Base-by-base conservation (phyloP, 768 basidiomycete genomes). In the Suillus sp. region DNA sequence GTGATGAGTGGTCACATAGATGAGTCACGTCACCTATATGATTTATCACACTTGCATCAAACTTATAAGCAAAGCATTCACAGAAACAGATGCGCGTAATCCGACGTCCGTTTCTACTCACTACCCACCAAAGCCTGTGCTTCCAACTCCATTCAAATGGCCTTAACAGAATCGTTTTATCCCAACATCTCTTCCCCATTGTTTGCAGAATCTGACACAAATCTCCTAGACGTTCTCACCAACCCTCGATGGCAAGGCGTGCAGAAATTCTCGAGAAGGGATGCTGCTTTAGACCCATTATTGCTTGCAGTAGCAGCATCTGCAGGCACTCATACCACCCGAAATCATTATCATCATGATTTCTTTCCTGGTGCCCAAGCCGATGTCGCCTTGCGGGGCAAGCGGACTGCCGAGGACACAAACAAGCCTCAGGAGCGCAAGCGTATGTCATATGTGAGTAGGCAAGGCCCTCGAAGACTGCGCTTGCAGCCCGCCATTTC, bases 341-440 rank as follows among this genome's bases (percentile, higher is more conserved):
- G 92, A 51, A 92, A 95, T 69, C 94, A 96, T 73, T 92, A 91
- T 70, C 84, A 88, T 56, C 94, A 96, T 73, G 89, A 90, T 69
- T 86, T 89, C 74, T 87, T 87, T 68, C 40, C 60, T 1, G 80
- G 84, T 34, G 79, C 80, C 71, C 77, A 84, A 47, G 35, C 67
- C 3, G 65, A 70, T 16, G 51, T 20, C 30, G 83, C 80, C 35
- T 84, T 87, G 68, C 83, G 80, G 11, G 74, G 81, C 43, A 86
- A 83, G 67, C 86, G 80, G 74, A 75, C 77, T 54, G 78, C 78
- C 0, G 82, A 82, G 56, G 81, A 82, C 48, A 64, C 73, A 6
- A 68, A 69, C 22, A 43, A 69, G 35, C 75, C 75, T 51, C 71
- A 77, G 48, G 78, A 80, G 45, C 79, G 81, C 67, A 84, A 79